Base-by-base conservation (phyloP, 2,329 filamentous ascomycete species). In the Pseudogymnoascus pannorum region DNA sequence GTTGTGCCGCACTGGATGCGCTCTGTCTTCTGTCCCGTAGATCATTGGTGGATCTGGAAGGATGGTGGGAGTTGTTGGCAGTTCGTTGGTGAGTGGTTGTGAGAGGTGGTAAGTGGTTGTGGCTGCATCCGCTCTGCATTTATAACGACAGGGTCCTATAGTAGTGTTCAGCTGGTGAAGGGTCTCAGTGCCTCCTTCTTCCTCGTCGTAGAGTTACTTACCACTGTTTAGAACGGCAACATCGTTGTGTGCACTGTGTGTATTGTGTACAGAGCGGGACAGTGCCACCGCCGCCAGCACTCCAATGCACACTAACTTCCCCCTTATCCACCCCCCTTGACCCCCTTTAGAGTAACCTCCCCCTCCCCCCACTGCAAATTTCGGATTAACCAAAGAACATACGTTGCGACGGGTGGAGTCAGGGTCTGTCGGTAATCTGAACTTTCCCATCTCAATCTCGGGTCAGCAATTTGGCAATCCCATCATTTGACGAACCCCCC, bases 1-100 rank as follows among this genome's bases (percentile, higher is more conserved):
- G 83, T 22, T 51, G n/a, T 51, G 44, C 24, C n/a, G 22, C n/a
- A 51, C 7, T 26, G 7, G 5, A 48, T 26, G 7, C 14, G 16
- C 42, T 16, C 7, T 26, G 22, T 22, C 42, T 51, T 6, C 60
- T 6, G 66, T 69, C 18, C 59, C 66, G 22, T 65, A 67, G 26
- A 61, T 61, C 1, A 66, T 68, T 12, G 48, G 42, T 14, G 60
- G 36, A 57, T 60, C 59, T 61, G 59, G 61, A 60, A 62, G 68
- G 11, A 63, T 44, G 11, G 48, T 60, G 33, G 61, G 18, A 14
- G 61, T 60, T 14, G 58, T 40, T 12, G 61, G 16, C 48, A 57
- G 59, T 16, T 54, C n/a, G 24, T 18, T 54, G 24, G 44, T 16
- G 24, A 29, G 2, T 29, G 14, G 44, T 51, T 2, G 40, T 14